Evolutionary conservation across 2,329 filamentous ascomycete species (phyloP).

Genomic region (Trichoderma lentiforme): DNA sequence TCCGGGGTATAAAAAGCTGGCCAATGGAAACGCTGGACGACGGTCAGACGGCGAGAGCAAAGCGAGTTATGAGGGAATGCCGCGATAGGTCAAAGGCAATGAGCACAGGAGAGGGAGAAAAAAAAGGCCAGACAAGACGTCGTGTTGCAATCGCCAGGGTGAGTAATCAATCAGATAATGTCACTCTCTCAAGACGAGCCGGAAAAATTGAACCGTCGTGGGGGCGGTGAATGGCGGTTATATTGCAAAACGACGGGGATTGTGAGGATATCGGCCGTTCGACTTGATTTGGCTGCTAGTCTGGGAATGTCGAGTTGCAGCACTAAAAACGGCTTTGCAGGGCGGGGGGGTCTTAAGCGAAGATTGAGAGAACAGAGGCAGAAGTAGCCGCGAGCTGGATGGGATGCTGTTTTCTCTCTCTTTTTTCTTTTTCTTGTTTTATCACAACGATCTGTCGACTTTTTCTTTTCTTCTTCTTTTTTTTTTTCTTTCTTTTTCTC

Average conservation of each 20-base stretch:
- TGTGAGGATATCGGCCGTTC: conserved; percentile 16
- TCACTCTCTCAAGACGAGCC: conserved; percentile 5
- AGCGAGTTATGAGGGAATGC: not conserved
- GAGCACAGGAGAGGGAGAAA: not conserved
- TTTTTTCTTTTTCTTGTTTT: not conserved
- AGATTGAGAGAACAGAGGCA: not conserved
- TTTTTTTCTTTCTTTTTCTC: not conserved
- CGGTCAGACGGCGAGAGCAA: not conserved
- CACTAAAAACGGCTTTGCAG: conserved; percentile 12
- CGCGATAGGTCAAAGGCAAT: not conserved
- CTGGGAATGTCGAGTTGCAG: conserved; percentile 17
- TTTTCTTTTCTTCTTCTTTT: too few species aligned
- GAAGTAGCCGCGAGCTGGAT: not conserved
- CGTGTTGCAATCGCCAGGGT: not conserved
- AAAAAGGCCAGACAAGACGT: not conserved
- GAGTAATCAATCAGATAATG: conserved; percentile 17
- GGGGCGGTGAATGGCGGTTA: conserved; percentile 16
- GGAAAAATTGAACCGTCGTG: conserved; percentile 15
- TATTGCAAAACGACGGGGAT: conserved; percentile 14
- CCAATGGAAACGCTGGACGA: not conserved
- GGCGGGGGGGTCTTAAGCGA: conserved; percentile 8
- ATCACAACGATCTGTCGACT: not conserved
- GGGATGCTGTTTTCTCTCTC: not conserved
- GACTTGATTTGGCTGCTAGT: conserved; percentile 12
- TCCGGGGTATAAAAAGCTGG: not conserved